Percentiles rank a stretch among this genome's conserved stretches.
These are phyloP conservation scores for Yamadazyma nakazawae DNA, from an alignment of 805 yeast genomes.

Conservation along the genomic window DNA sequence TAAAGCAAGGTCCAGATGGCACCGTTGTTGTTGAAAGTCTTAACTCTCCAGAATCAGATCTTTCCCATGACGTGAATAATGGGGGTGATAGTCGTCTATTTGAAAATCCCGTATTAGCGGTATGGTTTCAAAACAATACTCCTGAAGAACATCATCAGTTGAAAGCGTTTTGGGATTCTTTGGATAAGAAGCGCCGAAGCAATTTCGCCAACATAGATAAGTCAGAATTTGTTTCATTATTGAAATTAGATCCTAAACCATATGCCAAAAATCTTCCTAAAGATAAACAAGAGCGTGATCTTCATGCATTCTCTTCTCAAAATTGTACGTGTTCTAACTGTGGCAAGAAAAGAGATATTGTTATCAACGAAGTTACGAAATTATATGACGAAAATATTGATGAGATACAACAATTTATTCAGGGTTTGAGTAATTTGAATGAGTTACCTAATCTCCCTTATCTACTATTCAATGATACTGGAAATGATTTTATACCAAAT, in stretches of 20 bases:
- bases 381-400: constrained; percentile 68
- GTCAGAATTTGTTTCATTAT: constrained; percentile 60
- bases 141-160: constrained; percentile 51
- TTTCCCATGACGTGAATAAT: constrained; percentile 5
- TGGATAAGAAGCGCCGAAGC: constrained; percentile 58
- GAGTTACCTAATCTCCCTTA: constrained; percentile 36
- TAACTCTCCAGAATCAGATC: constrained; percentile 14
- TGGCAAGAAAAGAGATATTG: constrained; percentile 65
- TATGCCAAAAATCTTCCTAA: constrained; percentile 3
- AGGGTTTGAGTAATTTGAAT: constrained; percentile 36
- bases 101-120: constrained; percentile 18
- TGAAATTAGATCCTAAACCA: constrained; percentile 39
- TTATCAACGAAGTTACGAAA: constrained; percentile 73
- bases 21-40: constrained; percentile 69
- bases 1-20: constrained; percentile 70
- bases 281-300: constrained; percentile 12
- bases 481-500: constrained; percentile 7
- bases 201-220: constrained; percentile 64
- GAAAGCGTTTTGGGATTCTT: constrained; percentile 61
- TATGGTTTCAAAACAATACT: constrained; percentile 45
- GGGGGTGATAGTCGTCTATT: constrained; percentile 6
- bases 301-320: constrained; percentile 4
- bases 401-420: constrained; percentile 36
- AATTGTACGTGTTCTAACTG: constrained; percentile 73
- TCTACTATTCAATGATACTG: constrained; percentile 29